phyloP scores from a whole-genome alignment of 139 green algal genomes.

The Raphidocelis subcapitata region DNA sequence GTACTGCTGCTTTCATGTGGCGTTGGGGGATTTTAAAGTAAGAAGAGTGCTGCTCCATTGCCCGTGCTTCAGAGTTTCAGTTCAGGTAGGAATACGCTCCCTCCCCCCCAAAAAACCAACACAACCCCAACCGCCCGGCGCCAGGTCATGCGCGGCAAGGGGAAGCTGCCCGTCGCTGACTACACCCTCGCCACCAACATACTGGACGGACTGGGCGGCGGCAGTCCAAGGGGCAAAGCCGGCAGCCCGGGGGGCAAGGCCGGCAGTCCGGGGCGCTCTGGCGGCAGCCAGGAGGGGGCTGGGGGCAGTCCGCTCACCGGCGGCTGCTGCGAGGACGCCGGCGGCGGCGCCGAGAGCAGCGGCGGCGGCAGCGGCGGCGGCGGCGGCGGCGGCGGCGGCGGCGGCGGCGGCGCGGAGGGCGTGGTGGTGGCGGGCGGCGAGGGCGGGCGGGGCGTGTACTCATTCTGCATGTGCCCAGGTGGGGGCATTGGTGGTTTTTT shows the following conservation, averaged over 20 bases:
- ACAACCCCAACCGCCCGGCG: too few species aligned
- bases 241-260: not conserved
- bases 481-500: too few species aligned
- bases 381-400: not conserved
- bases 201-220: not conserved
- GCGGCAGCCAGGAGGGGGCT: too few species aligned
- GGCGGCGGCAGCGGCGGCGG: not conserved
- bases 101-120: too few species aligned
- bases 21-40: too few species aligned
- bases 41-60: too few species aligned
- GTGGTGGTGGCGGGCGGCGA: not conserved
- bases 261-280: too few species aligned
- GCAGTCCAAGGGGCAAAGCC: not conserved
- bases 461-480: constrained; percentile 91
- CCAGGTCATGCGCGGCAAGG: constrained; percentile 65
- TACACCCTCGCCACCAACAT: constrained; percentile 63
- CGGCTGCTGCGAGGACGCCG: too few species aligned
- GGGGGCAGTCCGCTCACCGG: too few species aligned
- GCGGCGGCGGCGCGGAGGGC: not conserved
- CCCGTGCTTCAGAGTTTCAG: too few species aligned
- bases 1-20: too few species aligned
- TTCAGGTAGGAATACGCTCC: too few species aligned
- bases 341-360: not conserved
- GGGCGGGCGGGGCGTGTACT: constrained; percentile 57
- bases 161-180: constrained; percentile 76